Conservation (phyloP, 768 basidiomycete genomes). For the Lactarius tabidus region DNA sequence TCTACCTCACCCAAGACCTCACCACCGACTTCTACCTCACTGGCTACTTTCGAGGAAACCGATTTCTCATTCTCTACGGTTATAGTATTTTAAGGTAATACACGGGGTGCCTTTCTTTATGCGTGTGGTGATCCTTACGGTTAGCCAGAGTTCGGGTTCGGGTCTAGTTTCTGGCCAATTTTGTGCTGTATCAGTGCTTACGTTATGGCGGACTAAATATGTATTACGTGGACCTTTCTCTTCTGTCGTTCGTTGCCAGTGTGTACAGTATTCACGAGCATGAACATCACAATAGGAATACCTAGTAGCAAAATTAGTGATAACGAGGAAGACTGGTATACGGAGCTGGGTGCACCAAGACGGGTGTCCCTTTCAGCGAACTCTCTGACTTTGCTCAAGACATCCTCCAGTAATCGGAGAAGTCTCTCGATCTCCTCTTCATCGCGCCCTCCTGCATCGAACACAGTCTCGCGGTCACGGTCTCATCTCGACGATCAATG, state of each 20-base stretch:
- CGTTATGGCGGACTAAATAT: background rate
- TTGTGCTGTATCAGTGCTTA: background rate
- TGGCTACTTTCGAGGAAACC: too few species aligned
- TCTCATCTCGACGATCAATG: slow-evolving; percentile 11
- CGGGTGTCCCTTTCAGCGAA: background rate
- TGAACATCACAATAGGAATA: background rate
- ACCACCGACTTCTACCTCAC: too few species aligned
- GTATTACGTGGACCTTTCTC: background rate
- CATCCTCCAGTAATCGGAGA: slow-evolving; percentile 17
- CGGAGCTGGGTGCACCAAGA: background rate
- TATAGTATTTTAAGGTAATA: too few species aligned
- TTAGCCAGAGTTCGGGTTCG: background rate
- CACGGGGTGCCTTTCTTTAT: too few species aligned
- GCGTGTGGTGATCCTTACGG: background rate
- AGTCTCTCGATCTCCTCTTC: slow-evolving; percentile 8
- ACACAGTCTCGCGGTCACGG: background rate
- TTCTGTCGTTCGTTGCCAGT: background rate
- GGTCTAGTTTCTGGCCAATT: background rate
- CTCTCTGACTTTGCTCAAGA: slow-evolving; percentile 11
- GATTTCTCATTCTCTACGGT: too few species aligned
- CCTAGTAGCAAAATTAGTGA: background rate
- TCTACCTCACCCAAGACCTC: too few species aligned
- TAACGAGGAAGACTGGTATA: background rate
- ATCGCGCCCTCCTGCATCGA: background rate
- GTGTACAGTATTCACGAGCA: background rate